Conservation (phyloP, 805 yeast genomes). For the Osmozyma mogii region DNA sequence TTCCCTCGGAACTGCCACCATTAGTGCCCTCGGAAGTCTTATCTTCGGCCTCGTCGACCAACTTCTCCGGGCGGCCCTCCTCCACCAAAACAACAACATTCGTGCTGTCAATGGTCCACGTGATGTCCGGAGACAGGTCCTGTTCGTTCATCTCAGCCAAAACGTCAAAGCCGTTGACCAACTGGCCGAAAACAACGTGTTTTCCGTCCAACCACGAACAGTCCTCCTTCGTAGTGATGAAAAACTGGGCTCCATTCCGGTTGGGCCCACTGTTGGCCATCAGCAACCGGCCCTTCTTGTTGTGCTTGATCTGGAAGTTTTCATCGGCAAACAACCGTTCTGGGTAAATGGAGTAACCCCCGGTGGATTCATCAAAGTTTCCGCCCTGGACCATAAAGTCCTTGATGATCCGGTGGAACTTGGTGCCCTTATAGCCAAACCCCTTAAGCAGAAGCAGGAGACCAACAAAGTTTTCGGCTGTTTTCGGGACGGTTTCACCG, state of each 20-base stretch:
- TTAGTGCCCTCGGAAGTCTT: too few species aligned
- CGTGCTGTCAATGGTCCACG: too few species aligned
- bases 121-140: too few species aligned
- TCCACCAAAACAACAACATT: too few species aligned
- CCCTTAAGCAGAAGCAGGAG: conserved; percentile 22
- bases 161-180: conserved; percentile 16
- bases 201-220: conserved; percentile 13
- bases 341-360: conserved; percentile 21
- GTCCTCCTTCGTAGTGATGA: conserved; percentile 14
- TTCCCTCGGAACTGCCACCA: too few species aligned
- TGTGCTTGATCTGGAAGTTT: conserved; percentile 17
- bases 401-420: conserved; percentile 29
- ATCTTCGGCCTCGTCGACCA: too few species aligned
- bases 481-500: conserved; percentile 14
- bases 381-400: conserved; percentile 37
- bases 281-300: conserved; percentile 24
- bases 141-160: conserved; percentile 8
- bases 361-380: conserved; percentile 21
- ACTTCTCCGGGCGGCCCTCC: too few species aligned
- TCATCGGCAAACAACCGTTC: conserved; percentile 19
- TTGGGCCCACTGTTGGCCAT: conserved; percentile 20
- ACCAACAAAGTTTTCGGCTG: conserved; percentile 28
- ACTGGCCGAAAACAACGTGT: conserved; percentile 23
- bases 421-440: conserved; percentile 14
- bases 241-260: conserved; percentile 19